Conservation (phyloP, 2,329 filamentous ascomycete species). For the Rachicladosporium sp. region DNA sequence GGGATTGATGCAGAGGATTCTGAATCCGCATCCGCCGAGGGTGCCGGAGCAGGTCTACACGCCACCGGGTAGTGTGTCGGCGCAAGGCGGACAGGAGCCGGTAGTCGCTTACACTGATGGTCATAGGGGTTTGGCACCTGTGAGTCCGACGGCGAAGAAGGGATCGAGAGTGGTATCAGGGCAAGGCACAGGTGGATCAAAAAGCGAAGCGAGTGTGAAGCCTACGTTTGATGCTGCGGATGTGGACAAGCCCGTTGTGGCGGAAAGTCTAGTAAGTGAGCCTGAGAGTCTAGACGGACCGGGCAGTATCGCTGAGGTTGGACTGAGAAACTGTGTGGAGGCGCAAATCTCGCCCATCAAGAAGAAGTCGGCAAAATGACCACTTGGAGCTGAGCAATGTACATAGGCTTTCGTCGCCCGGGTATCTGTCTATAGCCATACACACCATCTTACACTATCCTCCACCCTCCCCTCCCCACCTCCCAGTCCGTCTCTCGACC, state of each 20-base stretch:
- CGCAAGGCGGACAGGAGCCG: conserved; percentile 1
- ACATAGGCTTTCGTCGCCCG: too few species aligned
- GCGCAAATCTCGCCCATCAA: conserved; percentile 8
- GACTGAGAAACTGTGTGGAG: conserved; percentile 24
- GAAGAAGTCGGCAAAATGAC: not conserved
- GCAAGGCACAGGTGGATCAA: conserved; percentile 3
- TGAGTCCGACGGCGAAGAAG: conserved; percentile 9
- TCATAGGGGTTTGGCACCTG: conserved; percentile 28
- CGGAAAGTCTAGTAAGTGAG: conserved; percentile 14
- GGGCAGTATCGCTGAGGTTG: conserved; percentile 13
- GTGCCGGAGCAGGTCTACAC: conserved; percentile 14
- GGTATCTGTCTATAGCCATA: too few species aligned
- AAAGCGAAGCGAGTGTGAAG: conserved; percentile 7
- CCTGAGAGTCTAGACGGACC: conserved; percentile 12
- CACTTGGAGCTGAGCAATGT: too few species aligned
- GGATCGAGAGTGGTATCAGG: conserved; percentile 5
- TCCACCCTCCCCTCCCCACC: too few species aligned
- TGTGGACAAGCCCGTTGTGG: conserved; percentile 10
- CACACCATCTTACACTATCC: too few species aligned
- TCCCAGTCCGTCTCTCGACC: not conserved
- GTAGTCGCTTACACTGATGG: conserved; percentile 16
- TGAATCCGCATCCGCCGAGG: conserved; percentile 17
- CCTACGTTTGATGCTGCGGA: conserved; percentile 10
- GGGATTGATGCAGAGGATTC: conserved; percentile 15
- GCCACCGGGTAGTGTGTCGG: conserved; percentile 1